phyloP scores from a whole-genome alignment of 805 yeast species.

The Metschnikowia kunwiensis region DNA sequence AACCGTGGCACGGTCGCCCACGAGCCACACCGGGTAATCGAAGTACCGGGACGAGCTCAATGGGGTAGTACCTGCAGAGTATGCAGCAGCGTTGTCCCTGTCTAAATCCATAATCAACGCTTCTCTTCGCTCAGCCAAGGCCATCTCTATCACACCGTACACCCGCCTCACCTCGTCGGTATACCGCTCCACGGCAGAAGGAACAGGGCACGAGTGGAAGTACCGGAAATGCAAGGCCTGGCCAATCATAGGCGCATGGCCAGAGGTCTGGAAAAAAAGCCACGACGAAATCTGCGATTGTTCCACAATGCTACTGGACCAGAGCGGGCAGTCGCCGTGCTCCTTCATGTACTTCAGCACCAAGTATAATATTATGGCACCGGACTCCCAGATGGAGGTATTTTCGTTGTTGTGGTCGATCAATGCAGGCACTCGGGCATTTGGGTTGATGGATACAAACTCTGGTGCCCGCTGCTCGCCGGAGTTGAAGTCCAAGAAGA shows the following conservation, averaged over 20 bases:
- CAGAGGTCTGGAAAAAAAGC: constrained; percentile 93
- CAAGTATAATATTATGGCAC: constrained; percentile 82
- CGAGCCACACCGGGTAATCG: constrained; percentile 94
- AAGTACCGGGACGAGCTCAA: constrained; percentile 79
- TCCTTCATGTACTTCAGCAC: constrained; percentile 66
- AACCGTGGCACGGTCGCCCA: constrained; percentile 73
- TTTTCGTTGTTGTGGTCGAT: constrained; percentile 84
- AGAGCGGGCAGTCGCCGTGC: constrained; percentile 65
- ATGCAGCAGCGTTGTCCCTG: constrained; percentile 81
- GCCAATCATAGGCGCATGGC: constrained; percentile 98
- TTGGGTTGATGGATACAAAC: constrained; percentile 90
- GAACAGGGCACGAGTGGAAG: constrained; percentile 81
- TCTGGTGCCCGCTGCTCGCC: constrained; percentile 95
- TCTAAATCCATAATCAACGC: constrained; percentile 86
- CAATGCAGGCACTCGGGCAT: constrained; percentile 92
- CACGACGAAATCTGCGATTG: constrained; percentile 84
- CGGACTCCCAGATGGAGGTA: constrained; percentile 90
- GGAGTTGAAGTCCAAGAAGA: constrained; percentile 78
- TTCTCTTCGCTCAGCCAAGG: constrained; percentile 88
- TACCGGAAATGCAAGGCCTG: constrained; percentile 93
- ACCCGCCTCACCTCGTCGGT: constrained; percentile 91
- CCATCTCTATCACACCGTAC: constrained; percentile 93
- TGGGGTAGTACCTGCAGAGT: constrained; percentile 85
- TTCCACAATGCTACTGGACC: constrained; percentile 75
- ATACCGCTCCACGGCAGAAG: constrained; percentile 86